phyloP scores from a whole-genome alignment of 805 yeast genomes.

The Torulaspora delbrueckii region DNA sequence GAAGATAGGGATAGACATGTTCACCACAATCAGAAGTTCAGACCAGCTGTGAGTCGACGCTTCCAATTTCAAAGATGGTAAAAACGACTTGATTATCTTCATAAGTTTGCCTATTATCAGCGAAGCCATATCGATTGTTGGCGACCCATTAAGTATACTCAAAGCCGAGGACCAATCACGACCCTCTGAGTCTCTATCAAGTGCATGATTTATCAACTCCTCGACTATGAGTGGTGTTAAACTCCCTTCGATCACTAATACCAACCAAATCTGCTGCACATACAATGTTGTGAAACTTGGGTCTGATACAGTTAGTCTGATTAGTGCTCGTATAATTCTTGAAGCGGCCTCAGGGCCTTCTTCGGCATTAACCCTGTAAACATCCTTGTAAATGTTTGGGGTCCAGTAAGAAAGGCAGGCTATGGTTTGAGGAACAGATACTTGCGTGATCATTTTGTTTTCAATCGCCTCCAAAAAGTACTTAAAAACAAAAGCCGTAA shows the following conservation, averaged over 20 bases:
- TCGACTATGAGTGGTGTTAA: conserved; percentile 57
- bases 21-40: conserved; percentile 64
- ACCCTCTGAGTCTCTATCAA: conserved; percentile 74
- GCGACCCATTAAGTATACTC: conserved; percentile 56
- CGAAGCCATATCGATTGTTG: conserved; percentile 70
- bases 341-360: conserved; percentile 59
- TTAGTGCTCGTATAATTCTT: conserved; percentile 56
- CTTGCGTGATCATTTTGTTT: conserved; percentile 20
- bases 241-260: conserved; percentile 56
- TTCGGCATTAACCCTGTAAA: conserved; percentile 50
- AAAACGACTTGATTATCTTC: conserved; percentile 47
- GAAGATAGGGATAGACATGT: conserved; percentile 57
- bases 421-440: conserved; percentile 24
- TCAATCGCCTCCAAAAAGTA: conserved; percentile 27
- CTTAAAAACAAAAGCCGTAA: conserved; percentile 52
- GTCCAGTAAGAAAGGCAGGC: conserved; percentile 62
- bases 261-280: conserved; percentile 62
- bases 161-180: conserved; percentile 61
- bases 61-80: conserved; percentile 39
- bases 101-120: conserved; percentile 55
- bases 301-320: conserved; percentile 51
- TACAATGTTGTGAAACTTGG: conserved; percentile 48
- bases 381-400: conserved; percentile 54
- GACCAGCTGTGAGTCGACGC: conserved; percentile 55
- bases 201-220: conserved; percentile 67